Conservation (phyloP, 2,329 filamentous ascomycete species). For the Uncinocarpus reesii region DNA sequence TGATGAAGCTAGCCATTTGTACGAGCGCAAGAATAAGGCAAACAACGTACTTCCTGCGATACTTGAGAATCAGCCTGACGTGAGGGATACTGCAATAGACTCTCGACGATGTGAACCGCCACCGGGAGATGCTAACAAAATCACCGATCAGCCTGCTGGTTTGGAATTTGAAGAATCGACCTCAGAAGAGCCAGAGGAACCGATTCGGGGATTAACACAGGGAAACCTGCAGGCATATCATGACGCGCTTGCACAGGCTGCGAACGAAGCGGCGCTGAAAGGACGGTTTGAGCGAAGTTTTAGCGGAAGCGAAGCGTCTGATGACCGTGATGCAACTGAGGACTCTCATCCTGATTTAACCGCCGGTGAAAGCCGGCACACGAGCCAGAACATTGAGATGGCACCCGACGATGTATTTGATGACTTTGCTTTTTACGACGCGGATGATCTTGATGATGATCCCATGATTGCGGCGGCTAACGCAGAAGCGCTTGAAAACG, state of each 20-base stretch:
- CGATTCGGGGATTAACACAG: conserved; percentile 12
- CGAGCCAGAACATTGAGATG: conserved; percentile 38
- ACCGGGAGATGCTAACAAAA: not conserved
- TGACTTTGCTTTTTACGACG: conserved; percentile 48
- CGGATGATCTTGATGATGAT: conserved; percentile 68
- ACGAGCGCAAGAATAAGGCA: conserved; percentile 28
- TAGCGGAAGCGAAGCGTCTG: conserved; percentile 35
- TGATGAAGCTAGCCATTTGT: conserved; percentile 37
- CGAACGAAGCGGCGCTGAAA: conserved; percentile 62
- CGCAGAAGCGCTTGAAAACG: conserved; percentile 81
- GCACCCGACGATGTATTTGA: conserved; percentile 30
- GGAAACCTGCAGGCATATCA: conserved; percentile 62
- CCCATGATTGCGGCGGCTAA: conserved; percentile 92
- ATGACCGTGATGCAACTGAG: conserved; percentile 30
- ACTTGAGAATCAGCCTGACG: conserved; percentile 1
- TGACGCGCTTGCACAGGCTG: conserved; percentile 70
- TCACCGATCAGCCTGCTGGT: not conserved
- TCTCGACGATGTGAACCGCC: not conserved
- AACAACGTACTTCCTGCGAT: conserved; percentile 2
- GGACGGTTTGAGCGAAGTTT: conserved; percentile 61
- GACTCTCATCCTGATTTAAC: conserved; percentile 38
- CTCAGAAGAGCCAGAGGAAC: conserved; percentile 13
- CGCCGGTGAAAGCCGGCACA: conserved; percentile 39
- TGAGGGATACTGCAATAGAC: not conserved
- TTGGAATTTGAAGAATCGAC: not conserved